Percentiles rank a stretch among this genome's conserved stretches.
Evolutionary conservation across 208 protist species (phyloP).

Genomic region (Leishmania mexicana): DNA sequence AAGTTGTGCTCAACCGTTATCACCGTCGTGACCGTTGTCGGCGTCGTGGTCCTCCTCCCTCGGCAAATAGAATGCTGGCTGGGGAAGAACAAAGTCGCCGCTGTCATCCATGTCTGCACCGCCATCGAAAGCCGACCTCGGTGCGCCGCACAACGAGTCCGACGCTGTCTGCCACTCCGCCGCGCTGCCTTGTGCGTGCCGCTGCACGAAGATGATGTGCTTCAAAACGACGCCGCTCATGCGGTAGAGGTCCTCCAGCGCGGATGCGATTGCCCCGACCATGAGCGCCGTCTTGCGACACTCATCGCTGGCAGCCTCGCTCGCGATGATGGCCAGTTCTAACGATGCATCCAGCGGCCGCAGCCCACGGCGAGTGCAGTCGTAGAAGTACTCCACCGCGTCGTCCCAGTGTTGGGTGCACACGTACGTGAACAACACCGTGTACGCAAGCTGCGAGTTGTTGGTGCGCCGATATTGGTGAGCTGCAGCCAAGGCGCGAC

Average conservation of each 20-base stretch:
- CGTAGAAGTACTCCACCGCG: conserved; percentile 77
- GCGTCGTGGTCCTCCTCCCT: neutral
- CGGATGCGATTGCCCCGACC: conserved; percentile 66
- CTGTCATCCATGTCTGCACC: neutral
- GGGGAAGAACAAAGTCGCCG: neutral
- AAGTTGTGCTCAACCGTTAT: no score
- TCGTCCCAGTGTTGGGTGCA: conserved; percentile 55
- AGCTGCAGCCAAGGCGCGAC: conserved; percentile 50
- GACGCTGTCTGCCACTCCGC: neutral
- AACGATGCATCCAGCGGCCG: conserved; percentile 61
- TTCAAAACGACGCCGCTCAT: conserved; percentile 68
- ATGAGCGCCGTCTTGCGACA: conserved; percentile 62
- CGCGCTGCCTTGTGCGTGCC: conserved; percentile 26
- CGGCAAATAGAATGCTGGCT: no score
- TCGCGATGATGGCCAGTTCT: conserved; percentile 65
- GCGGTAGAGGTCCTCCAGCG: conserved; percentile 79
- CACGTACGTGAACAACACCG: conserved; percentile 61
- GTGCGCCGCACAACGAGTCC: neutral
- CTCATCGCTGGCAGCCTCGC: conserved; percentile 62
- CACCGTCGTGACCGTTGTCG: neutral
- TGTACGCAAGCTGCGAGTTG: conserved; percentile 58
- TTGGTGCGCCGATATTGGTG: conserved; percentile 49
- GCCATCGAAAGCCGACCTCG: neutral
- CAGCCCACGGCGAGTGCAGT: conserved; percentile 57
- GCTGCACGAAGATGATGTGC: conserved; percentile 73